A percentile compares a stretch with the other conserved stretches of the same genome.
Evolutionary conservation across 2,329 filamentous ascomycete species (phyloP).

Genomic region (Sporothrix inflata): DNA sequence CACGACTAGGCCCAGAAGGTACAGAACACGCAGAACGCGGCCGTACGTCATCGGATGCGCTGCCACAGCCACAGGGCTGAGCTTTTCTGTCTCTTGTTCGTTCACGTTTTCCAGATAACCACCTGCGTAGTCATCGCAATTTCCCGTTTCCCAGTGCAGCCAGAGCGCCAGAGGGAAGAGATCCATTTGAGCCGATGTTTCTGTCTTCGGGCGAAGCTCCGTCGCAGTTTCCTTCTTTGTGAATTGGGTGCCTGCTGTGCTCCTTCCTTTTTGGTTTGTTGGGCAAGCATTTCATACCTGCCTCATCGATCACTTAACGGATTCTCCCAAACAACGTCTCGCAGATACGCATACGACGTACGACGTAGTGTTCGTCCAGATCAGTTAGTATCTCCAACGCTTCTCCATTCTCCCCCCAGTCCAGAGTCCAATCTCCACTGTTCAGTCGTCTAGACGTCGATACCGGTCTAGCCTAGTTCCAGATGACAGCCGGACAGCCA

Average conservation of each 20-base stretch:
- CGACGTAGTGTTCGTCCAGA: not conserved
- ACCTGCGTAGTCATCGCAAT: not conserved
- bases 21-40: not conserved
- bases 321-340: too few relatives aligned
- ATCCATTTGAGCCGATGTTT: too few relatives aligned
- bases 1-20: not conserved
- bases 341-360: not conserved
- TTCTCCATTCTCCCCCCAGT: not conserved
- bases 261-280: too few relatives aligned
- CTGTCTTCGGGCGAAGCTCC: too few relatives aligned
- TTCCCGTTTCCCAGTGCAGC: not conserved
- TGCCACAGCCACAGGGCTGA: slow-evolving; percentile 31
- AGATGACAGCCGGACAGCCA: slow-evolving; percentile 31
- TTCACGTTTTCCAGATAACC: too few relatives aligned
- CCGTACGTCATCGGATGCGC: slow-evolving; percentile 28
- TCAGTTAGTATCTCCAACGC: not conserved
- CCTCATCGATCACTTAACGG: too few relatives aligned
- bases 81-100: not conserved
- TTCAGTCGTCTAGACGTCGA: not conserved
- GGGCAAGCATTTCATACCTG: too few relatives aligned
- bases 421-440: not conserved
- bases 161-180: too few relatives aligned
- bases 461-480: not conserved
- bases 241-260: too few relatives aligned
- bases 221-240: too few relatives aligned